phyloP scores from a whole-genome alignment of 441 rosid species.

The Melastoma candidum region DNA sequence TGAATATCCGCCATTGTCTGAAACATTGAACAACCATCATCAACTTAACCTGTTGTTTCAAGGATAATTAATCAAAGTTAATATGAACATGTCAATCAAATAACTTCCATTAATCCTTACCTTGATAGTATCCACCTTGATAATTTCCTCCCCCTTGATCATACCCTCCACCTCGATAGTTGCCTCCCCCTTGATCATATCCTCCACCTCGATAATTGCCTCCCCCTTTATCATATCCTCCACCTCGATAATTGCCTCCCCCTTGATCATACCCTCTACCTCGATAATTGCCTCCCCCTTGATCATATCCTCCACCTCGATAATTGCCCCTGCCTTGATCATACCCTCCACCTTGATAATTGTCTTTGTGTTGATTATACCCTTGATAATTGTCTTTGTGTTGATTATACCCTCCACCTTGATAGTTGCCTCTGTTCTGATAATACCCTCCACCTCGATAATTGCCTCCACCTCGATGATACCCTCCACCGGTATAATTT shows the following conservation, averaged over 20 bases:
- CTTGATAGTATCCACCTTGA: conserved; percentile 17
- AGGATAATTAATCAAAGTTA: conserved; percentile 6
- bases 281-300: conserved; percentile 14
- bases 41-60: conserved; percentile 2
- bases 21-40: conserved; percentile 5
- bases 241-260: conserved; percentile 6
- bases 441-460: conserved; percentile 15
- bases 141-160: neutral
- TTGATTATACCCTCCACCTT: conserved; percentile 4
- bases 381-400: conserved; percentile 8
- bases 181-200: conserved; percentile 1
- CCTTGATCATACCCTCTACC: conserved; percentile 1
- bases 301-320: conserved; percentile 53
- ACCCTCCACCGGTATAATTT: neutral
- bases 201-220: conserved; percentile 2
- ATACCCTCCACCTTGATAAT: conserved; percentile 1
- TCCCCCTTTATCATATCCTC: conserved; percentile 3
- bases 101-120: conserved; percentile 15
- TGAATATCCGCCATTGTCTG: conserved; percentile 67
- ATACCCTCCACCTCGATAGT: neutral
- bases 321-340: neutral
- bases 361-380: conserved; percentile 6
- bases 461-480: neutral
- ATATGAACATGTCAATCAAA: neutral
- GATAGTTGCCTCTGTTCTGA: conserved; percentile 2